These are phyloP conservation scores for Aspergillus jensenii DNA, from an alignment of 2,329 filamentous ascomycete genomes.

Conservation along the genomic window DNA sequence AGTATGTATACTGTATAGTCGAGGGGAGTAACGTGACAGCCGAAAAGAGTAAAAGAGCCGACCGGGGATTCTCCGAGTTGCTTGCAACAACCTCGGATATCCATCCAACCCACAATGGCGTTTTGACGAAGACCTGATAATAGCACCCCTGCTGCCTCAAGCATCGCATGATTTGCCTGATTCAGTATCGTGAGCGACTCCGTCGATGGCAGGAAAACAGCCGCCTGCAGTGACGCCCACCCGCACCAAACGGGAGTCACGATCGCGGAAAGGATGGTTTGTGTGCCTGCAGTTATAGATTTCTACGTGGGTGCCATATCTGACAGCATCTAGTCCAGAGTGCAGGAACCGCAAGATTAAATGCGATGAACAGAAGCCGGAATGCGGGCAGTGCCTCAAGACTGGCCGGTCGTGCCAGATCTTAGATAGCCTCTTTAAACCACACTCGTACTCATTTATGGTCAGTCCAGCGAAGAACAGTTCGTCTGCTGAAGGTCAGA, in stretches of 20 bases:
- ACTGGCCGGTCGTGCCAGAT: constrained; percentile 20
- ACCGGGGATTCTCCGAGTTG: too few relatives aligned
- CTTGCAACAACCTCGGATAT: too few relatives aligned
- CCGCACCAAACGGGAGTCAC: neutral
- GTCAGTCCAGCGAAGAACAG: fast-evolving
- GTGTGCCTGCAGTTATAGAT: neutral
- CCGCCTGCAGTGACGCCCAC: neutral
- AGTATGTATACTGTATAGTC: too few relatives aligned
- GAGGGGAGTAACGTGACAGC: too few relatives aligned
- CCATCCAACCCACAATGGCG: neutral
- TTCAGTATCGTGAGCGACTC: neutral
- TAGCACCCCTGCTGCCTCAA: neutral
- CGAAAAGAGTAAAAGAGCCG: too few relatives aligned
- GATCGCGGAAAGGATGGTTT: neutral
- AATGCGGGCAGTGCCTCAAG: constrained; percentile 19
- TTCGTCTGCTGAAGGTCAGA: neutral
- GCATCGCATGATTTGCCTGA: neutral
- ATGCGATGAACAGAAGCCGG: constrained; percentile 22
- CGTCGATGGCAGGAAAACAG: neutral
- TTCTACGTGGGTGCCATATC: neutral
- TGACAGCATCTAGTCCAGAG: neutral
- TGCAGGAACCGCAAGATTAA: constrained; percentile 22
- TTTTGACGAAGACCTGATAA: neutral
- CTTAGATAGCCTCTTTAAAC: constrained; percentile 17
- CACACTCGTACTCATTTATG: constrained; percentile 6